Conservation (phyloP, 805 yeast genomes). For the Pichia phayaonensis region DNA sequence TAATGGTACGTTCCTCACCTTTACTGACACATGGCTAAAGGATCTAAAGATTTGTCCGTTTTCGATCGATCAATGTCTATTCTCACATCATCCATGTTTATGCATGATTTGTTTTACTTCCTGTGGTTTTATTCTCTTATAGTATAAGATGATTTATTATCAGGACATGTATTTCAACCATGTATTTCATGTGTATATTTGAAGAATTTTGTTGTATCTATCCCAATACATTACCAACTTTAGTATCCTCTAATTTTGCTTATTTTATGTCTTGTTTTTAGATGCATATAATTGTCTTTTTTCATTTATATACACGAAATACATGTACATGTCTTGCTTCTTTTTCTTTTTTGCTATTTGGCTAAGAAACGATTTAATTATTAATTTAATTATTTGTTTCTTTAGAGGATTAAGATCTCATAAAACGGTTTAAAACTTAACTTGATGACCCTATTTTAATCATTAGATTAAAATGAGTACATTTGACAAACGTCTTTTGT, state of each 20-base stretch:
- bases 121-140: constrained; percentile 1
- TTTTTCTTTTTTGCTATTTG: constrained; percentile 1
- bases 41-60: constrained; percentile 26
- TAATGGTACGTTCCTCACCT: constrained; percentile 20
- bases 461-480: neutral
- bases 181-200: neutral
- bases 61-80: neutral
- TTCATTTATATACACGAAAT: constrained; percentile 1
- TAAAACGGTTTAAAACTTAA: constrained; percentile 9
- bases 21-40: constrained; percentile 20
- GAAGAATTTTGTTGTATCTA: neutral
- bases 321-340: constrained; percentile 9
- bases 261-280: neutral
- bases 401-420: constrained; percentile 18
- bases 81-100: neutral
- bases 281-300: neutral
- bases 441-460: constrained; percentile 24
- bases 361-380: neutral
- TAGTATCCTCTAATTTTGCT: neutral
- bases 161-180: neutral
- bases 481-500: neutral
- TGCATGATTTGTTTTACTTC: neutral
- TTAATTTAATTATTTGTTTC: neutral
- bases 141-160: neutral
- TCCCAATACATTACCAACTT: neutral